Conservation (phyloP, 2,329 filamentous ascomycete genomes). For the Aspergillus latus region DNA sequence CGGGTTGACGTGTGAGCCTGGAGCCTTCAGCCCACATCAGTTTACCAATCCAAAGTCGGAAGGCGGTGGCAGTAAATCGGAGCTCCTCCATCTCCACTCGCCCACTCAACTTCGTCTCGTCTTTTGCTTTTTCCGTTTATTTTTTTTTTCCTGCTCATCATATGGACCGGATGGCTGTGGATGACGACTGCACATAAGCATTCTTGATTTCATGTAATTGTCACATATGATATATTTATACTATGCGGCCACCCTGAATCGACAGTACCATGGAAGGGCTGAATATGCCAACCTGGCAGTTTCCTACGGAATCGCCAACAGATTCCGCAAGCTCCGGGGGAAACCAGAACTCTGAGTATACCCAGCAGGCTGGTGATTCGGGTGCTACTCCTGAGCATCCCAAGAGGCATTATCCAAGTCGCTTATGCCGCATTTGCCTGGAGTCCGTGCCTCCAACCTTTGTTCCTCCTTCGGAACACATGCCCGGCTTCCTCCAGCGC, state of each 20-base stretch:
- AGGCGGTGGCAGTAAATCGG: slow-evolving; percentile 27
- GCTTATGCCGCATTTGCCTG: slow-evolving; percentile 86
- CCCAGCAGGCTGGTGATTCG: slow-evolving; percentile 17
- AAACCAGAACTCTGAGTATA: slow-evolving; percentile 14
- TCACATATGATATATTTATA: slow-evolving; percentile 3
- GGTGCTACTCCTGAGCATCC: slow-evolving; percentile 24
- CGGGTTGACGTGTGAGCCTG: slow-evolving; percentile 32
- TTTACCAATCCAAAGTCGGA: slow-evolving; percentile 19
- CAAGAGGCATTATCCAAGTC: slow-evolving; percentile 62
- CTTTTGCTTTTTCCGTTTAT: slow-evolving; percentile 17
- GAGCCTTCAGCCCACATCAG: slow-evolving; percentile 13
- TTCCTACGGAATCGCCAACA: slow-evolving; percentile 18
- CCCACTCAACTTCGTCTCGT: slow-evolving; percentile 6
- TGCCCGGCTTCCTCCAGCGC: slow-evolving; percentile 59
- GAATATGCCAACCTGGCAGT: slow-evolving; percentile 31
- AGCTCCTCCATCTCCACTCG: slow-evolving; percentile 12
- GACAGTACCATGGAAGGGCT: slow-evolving; percentile 14
- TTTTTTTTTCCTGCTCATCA: slow-evolving; percentile 16
- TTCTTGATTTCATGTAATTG: slow-evolving; percentile 20
- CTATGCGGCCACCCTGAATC: slow-evolving; percentile 6
- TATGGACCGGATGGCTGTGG: not conserved
- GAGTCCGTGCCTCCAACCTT: slow-evolving; percentile 68
- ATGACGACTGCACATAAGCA: not conserved
- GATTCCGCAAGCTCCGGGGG: slow-evolving; percentile 10
- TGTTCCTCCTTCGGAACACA: slow-evolving; percentile 52